Evolutionary conservation across 2,329 filamentous ascomycete genomes (phyloP), one percentile per base, ranked within the genome.

Genomic region (Coniosporium tulheliwenetii): DNA sequence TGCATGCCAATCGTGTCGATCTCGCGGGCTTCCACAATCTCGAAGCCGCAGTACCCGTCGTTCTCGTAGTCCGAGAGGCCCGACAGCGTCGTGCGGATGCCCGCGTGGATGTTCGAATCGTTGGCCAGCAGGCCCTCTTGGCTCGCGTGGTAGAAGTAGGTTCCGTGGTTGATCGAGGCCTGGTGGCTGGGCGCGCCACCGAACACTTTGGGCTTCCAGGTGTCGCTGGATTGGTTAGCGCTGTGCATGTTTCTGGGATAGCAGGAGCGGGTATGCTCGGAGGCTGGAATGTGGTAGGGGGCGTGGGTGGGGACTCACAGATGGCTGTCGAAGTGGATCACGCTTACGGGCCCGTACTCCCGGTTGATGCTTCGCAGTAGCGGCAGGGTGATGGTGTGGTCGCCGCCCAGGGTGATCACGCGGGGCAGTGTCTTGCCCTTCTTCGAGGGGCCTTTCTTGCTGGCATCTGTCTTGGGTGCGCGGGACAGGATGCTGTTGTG

Each of bases 31-130:
- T 87, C 82, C 36, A 86, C 77, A 45, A 87, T 86, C 61, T 85
- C 72, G 54, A 89, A 89, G 5, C 84, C 83, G 55, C 80, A 85
- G 61, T 87, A 87, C 30, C 81, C 81, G 55, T 91, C 83, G 54
- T 89, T 85, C 49, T 85, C 82, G 58, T 87, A 89, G 63, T 89
- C 84, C 13, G 75, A 81, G 1, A 79, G 77, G 0, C 83, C 83
- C 44, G 75, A 81, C 13, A 91, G 67, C 2, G 83, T 91, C 0
- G 85, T 91, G 42, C 85, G 77, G 57, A 93, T 91, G 33, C 85
- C 85, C 12, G 83, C 85, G 57, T 93, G 85, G 60, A 93, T 86
- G 62, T 86, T 89, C 49, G 75, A 81, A 64, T 91, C 81, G 54
- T 91, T 93, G 46, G 70, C 70, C 14, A 93, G 67, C 12, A 91